Conservation (phyloP, 176 grass and related monocot species). For the Secale cereale region DNA sequence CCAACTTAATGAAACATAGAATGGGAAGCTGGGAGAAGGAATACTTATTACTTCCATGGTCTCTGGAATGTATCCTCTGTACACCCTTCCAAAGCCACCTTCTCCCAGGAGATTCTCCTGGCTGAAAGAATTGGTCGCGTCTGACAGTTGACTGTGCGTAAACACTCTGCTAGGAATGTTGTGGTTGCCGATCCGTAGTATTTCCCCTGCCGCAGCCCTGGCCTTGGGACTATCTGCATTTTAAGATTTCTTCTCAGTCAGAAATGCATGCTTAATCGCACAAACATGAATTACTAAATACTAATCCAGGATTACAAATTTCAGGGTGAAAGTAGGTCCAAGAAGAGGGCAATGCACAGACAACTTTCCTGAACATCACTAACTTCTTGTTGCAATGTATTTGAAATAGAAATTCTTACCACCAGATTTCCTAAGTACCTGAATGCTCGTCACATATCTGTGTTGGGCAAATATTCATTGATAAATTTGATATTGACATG, state of each 20-base stretch:
- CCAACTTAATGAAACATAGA: conserved; percentile 5
- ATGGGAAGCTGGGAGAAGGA: neutral
- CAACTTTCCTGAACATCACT: neutral
- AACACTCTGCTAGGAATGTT: conserved; percentile 77
- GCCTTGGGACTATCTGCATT: conserved; percentile 62
- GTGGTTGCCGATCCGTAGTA: conserved; percentile 70
- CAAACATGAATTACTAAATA: neutral
- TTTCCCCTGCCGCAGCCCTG: conserved; percentile 65
- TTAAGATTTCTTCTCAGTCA: conserved; percentile 3
- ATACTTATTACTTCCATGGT: conserved; percentile 51
- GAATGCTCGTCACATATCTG: neutral
- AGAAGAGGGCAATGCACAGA: neutral
- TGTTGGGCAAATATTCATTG: neutral
- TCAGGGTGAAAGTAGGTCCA: neutral
- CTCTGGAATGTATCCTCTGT: conserved; percentile 58
- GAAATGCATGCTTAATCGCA: neutral
- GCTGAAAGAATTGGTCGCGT: conserved; percentile 75
- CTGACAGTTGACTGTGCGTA: conserved; percentile 59
- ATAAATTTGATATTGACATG: neutral
- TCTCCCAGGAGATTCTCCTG: conserved; percentile 75
- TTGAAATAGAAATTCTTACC: neutral
- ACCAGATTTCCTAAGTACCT: neutral
- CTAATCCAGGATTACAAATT: neutral
- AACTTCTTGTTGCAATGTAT: neutral
- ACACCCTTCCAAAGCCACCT: conserved; percentile 92